A percentile compares a stretch with the other conserved stretches of the same genome.
Evolutionary conservation across 768 basidiomycete species (phyloP).

Genomic region (Leucocoprinus leucothites): DNA sequence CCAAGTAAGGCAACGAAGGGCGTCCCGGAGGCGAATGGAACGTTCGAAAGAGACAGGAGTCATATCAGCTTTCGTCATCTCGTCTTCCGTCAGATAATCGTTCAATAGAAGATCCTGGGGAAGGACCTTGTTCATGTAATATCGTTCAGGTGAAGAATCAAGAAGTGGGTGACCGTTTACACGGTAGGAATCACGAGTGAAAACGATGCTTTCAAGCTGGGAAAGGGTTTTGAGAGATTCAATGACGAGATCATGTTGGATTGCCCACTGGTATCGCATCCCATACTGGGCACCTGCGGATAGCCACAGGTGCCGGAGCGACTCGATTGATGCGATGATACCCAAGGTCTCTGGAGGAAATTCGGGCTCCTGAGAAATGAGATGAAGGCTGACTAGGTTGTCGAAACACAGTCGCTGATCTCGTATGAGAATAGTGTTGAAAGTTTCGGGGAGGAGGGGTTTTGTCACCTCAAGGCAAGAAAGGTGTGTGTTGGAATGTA

Average conservation of each 20-base stretch:
- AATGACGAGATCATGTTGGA: constrained; percentile 20
- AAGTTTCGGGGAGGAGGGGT: constrained; percentile 13
- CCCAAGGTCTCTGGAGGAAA: constrained; percentile 19
- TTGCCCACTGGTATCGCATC: constrained; percentile 23
- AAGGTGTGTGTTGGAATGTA: constrained; percentile 23
- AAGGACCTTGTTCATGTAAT: constrained; percentile 23
- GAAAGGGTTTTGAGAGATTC: constrained; percentile 20
- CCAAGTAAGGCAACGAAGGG: constrained; percentile 21
- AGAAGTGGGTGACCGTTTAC: constrained; percentile 21
- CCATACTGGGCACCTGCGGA: constrained; percentile 23
- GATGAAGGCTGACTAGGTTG: constrained; percentile 22
- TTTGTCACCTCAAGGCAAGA: constrained; percentile 18
- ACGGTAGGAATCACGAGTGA: constrained; percentile 27
- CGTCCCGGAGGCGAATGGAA: constrained; percentile 9
- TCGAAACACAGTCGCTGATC: constrained; percentile 11
- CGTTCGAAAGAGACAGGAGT: constrained; percentile 10
- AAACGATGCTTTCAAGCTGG: constrained; percentile 21
- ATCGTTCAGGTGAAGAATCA: constrained; percentile 18
- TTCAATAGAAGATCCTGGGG: constrained; percentile 18
- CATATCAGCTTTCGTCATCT: constrained; percentile 14
- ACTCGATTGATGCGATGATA: constrained; percentile 17
- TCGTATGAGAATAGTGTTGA: constrained; percentile 16
- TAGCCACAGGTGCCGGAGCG: constrained; percentile 24
- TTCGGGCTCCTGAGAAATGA: constrained; percentile 18
- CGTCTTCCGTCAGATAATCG: constrained; percentile 16